Conservation (phyloP, 768 basidiomycete genomes). For the Collybiopsis luxurians region DNA sequence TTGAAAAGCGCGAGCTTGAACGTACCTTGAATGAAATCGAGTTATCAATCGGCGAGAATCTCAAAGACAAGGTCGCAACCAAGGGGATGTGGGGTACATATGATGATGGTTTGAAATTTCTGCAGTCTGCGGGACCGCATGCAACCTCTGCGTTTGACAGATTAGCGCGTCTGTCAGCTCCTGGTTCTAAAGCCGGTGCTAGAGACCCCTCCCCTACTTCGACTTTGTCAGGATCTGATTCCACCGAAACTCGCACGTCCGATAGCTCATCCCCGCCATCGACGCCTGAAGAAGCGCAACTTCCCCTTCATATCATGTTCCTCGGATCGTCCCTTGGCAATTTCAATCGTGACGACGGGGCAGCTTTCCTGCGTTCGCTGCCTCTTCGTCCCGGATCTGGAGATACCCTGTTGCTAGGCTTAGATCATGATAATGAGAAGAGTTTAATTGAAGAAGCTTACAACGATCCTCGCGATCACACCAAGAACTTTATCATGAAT, state of each 20-base stretch:
- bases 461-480: constrained; percentile 75
- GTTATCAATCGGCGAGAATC: constrained; percentile 55
- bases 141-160: constrained; percentile 13
- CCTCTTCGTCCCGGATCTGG: constrained; percentile 72
- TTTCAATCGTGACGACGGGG: constrained; percentile 69
- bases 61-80: constrained; percentile 71
- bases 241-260: constrained; percentile 15
- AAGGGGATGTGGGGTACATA: constrained; percentile 92
- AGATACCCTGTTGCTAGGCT: constrained; percentile 87
- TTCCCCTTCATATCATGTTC: constrained; percentile 82
- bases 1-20: constrained; percentile 82
- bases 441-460: constrained; percentile 81
- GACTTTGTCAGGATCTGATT: constrained; percentile 14
- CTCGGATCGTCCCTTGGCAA: constrained; percentile 92
- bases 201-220: constrained; percentile 40
- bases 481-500: constrained; percentile 81
- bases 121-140: constrained; percentile 61
- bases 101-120: constrained; percentile 81
- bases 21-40: constrained; percentile 73
- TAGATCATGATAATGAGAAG: constrained; percentile 79
- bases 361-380: constrained; percentile 70
- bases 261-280: constrained; percentile 34
- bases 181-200: constrained; percentile 9
- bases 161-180: constrained; percentile 9
- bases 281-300: constrained; percentile 41